A percentile compares a stretch with the other conserved stretches of the same genome.
phyloP scores from a whole-genome alignment of 2,329 filamentous ascomycete genomes.

The Calonectria crousiana region DNA sequence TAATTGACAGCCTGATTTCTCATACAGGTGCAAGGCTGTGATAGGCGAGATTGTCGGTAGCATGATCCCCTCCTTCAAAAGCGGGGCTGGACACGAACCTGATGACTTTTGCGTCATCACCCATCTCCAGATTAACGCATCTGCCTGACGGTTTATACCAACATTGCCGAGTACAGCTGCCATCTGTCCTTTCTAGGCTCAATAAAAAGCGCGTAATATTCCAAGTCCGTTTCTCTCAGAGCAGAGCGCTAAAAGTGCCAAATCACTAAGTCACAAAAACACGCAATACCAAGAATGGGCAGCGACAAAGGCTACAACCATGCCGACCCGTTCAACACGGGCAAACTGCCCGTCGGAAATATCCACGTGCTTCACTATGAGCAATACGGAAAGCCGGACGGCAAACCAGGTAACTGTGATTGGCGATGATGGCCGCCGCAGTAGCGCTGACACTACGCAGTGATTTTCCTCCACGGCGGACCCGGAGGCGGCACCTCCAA shows the following conservation, averaged over 20 bases:
- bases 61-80: background rate
- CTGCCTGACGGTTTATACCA: background rate
- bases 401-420: background rate
- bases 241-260: background rate
- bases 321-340: background rate
- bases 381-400: background rate
- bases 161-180: accelerated
- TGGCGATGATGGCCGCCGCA: too few species aligned
- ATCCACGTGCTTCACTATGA: background rate
- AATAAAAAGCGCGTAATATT: background rate
- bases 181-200: background rate
- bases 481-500: background rate
- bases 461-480: background rate
- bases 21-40: background rate
- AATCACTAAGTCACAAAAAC: background rate
- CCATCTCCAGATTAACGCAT: background rate
- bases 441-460: background rate
- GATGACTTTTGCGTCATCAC: background rate
- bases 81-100: background rate
- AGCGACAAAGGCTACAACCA: background rate
- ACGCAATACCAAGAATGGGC: background rate
- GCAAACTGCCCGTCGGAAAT: background rate
- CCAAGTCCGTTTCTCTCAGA: background rate
- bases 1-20: background rate
- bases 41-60: background rate